phyloP scores from a whole-genome alignment of 306 rosid species.

The Carpinus fangiana region DNA sequence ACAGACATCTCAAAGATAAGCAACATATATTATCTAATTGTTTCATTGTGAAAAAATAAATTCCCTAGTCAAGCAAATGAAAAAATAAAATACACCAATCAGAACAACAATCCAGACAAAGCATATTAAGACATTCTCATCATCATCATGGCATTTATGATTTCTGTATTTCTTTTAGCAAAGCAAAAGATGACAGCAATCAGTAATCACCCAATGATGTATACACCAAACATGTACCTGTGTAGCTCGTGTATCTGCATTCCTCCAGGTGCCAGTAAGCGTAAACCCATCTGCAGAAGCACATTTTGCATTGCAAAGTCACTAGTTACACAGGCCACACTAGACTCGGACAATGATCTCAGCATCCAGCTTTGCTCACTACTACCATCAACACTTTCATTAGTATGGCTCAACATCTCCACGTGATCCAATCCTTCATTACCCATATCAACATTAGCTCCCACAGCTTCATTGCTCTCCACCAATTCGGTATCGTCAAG shows the following conservation, averaged over 20 bases:
- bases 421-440: conserved; percentile 40
- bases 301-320: conserved; percentile 99
- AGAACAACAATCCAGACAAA: not conserved
- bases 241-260: conserved; percentile 81
- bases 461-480: conserved; percentile 25
- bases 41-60: not conserved
- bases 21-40: not conserved
- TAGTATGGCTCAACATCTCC: conserved; percentile 57
- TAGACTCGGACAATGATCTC: conserved; percentile 86
- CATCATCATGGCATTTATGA: not conserved
- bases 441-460: conserved; percentile 28
- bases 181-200: not conserved
- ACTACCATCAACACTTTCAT: conserved; percentile 55
- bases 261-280: conserved; percentile 93
- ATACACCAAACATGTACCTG: conserved; percentile 44
- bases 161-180: not conserved
- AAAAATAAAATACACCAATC: not conserved
- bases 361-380: conserved; percentile 94
- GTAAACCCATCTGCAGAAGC: conserved; percentile 93
- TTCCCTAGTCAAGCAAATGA: not conserved
- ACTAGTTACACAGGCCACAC: conserved; percentile 84
- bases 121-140: not conserved
- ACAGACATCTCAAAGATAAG: conserved; percentile 28
- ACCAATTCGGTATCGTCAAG: conserved; percentile 13
- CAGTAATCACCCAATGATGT: not conserved